Base-by-base conservation (phyloP, 169 alveolate genomes). In the Eimeria tenella region DNA sequence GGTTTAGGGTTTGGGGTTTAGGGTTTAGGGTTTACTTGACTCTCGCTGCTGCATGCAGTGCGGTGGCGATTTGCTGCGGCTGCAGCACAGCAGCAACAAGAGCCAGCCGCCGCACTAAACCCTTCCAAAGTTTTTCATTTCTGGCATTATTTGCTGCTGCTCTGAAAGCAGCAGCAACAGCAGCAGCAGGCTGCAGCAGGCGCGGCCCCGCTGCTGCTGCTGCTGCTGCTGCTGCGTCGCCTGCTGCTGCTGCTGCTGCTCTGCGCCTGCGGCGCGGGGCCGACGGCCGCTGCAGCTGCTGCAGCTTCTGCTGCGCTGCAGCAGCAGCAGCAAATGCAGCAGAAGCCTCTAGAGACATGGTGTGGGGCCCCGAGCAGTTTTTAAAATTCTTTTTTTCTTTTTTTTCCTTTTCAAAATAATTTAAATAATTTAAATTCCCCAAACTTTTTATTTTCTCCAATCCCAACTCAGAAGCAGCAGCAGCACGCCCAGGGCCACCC, bases 101-200 rank as follows among this genome's bases (percentile, higher is more conserved):
- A 13, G 77, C 77, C 77, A 68, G 31, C 49, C 77, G 77, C 42
- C 77, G 77, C 11, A 23, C 11, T 13, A 68, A 13, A 23, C 77
- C 77, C n/a, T n/a, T 68, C 77, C 77, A 68, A 3, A 68, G 77
- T 11, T 13, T n/a, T n/a, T 68, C 77, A 11, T n/a, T 68, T 13
- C 77, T 13, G 11, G 49, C 4, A 3, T 68, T 68, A 23, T 68
- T 68, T 13, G 77, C n/a, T 68, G 77, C 77, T 68, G 77, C 77
- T n/a, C 77, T 15, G n/a, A 68, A 68, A 7, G 77, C 77, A 17
- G 77, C 77, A n/a, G 77, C 31, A 7, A 68, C 77, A 13, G n/a
- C 77, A 17, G 77, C 77, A 68, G n/a, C 77, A 68, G 77, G 77
- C 77, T 68, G 77, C 77, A 68, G 77, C 31, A 68, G n/a, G 11